Conservation (phyloP, 1,284 basidiomycete species). For the Coriolopsis trogii region DNA sequence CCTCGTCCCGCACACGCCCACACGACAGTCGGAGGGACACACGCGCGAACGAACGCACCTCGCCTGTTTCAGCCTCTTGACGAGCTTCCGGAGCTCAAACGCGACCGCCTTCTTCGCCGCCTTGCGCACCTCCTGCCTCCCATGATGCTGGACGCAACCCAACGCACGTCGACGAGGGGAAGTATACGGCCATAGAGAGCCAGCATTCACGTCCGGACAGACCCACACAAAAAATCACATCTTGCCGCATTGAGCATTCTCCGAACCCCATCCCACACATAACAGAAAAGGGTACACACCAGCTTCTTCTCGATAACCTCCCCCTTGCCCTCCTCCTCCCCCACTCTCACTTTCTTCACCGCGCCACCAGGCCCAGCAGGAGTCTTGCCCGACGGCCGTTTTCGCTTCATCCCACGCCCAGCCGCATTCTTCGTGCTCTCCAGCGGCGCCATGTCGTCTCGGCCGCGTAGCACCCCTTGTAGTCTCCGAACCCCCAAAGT, state of each 20-base stretch:
- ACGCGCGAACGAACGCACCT: too few species aligned
- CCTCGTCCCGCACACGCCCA: too few species aligned
- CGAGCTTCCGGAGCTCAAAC: conserved; percentile 82
- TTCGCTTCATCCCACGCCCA: conserved; percentile 13
- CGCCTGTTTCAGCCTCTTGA: conserved; percentile 78
- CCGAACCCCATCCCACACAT: neutral
- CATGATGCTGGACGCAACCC: conserved; percentile 54
- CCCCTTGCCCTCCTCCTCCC: conserved; percentile 11
- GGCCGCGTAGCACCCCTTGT: too few species aligned
- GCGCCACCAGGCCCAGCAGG: neutral
- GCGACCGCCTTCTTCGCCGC: conserved; percentile 81
- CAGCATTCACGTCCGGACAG: too few species aligned
- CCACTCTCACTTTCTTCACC: neutral
- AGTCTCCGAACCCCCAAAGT: too few species aligned
- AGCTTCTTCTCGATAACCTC: conserved; percentile 22
- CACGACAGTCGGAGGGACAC: too few species aligned
- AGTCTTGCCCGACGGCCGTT: conserved; percentile 4
- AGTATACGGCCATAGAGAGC: too few species aligned
- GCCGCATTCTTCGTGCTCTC: neutral
- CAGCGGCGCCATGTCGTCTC: neutral
- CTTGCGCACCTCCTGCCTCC: conserved; percentile 66
- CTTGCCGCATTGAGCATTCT: conserved; percentile 35
- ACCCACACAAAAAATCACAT: too few species aligned
- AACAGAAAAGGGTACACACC: conserved; percentile 8
- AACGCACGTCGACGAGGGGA: too few species aligned